phyloP scores from a whole-genome alignment of 345 rosid genomes.

The Noccaea caerulescens region DNA sequence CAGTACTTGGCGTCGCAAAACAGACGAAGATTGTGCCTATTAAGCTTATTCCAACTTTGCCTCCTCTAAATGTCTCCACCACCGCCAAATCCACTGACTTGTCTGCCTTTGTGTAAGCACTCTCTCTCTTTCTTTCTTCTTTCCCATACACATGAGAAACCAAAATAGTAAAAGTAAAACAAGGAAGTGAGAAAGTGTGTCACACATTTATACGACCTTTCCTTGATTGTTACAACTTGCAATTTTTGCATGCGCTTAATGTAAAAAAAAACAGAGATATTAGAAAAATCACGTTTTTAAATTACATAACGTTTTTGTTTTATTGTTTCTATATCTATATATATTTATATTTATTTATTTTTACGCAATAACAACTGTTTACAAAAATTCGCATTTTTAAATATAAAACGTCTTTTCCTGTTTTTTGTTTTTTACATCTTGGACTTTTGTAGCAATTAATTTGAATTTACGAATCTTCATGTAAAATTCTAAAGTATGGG shows the following conservation, averaged over 20 bases:
- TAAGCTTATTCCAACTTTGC: constrained; percentile 48
- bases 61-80: constrained; percentile 57
- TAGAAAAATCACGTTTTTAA: background rate
- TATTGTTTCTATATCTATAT: no score
- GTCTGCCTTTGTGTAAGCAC: constrained; percentile 70
- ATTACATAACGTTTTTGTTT: background rate
- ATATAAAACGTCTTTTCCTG: background rate
- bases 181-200: background rate
- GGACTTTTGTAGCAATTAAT: background rate
- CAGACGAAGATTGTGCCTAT: constrained; percentile 55
- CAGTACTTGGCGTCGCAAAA: constrained; percentile 54
- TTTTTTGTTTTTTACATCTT: background rate
- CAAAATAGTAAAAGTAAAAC: background rate
- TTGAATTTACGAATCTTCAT: background rate
- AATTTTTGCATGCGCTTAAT: background rate
- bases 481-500: background rate
- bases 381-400: background rate
- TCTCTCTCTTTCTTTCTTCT: constrained; percentile 17
- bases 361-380: background rate
- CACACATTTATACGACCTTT: background rate
- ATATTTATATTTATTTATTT: background rate
- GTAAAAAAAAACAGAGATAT: background rate
- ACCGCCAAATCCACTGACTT: constrained; percentile 60
- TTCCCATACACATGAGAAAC: background rate
- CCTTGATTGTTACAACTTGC: background rate